Conservation (phyloP, 2,329 filamentous ascomycete genomes). For the Fusarium marasasianum region DNA sequence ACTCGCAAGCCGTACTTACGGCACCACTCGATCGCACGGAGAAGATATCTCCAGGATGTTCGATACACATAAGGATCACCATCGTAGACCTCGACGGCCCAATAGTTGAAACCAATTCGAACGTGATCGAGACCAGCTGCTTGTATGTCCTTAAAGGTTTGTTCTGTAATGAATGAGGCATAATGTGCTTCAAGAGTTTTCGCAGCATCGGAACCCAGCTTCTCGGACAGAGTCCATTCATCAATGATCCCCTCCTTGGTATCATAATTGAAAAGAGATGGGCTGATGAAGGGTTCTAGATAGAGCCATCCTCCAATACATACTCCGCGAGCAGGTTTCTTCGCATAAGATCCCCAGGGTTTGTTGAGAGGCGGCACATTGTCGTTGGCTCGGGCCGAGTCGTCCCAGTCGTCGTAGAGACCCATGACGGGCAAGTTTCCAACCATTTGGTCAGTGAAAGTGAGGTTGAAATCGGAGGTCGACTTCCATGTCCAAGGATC, state of each 20-base stretch:
- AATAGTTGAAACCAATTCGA: conserved; percentile 95
- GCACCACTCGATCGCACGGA: conserved; percentile 92
- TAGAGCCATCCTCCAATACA: conserved; percentile 95
- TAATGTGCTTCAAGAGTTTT: conserved; percentile 90
- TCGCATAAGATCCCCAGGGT: conserved; percentile 79
- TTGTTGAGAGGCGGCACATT: conserved; percentile 82
- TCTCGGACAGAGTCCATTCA: conserved; percentile 81
- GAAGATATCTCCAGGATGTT: conserved; percentile 90
- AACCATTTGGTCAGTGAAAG: conserved; percentile 85
- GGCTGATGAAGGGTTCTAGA: conserved; percentile 94
- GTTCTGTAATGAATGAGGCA: conserved; percentile 84
- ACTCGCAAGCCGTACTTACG: conserved; percentile 91
- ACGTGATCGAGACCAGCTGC: conserved; percentile 94
- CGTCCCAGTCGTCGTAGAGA: conserved; percentile 85
- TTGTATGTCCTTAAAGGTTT: conserved; percentile 84
- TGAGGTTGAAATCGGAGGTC: conserved; percentile 91
- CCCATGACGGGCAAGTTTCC: conserved; percentile 93
- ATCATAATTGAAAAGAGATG: conserved; percentile 83
- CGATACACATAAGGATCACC: conserved; percentile 88
- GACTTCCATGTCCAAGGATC: conserved; percentile 95
- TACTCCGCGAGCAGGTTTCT: conserved; percentile 84
- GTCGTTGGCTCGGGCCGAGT: conserved; percentile 79
- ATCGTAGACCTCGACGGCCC: conserved; percentile 87
- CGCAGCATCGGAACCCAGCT: conserved; percentile 73
- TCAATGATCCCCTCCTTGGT: conserved; percentile 76